Evolutionary conservation across 306 rosid species (phyloP).

Genomic region (Biancaea sappan): DNA sequence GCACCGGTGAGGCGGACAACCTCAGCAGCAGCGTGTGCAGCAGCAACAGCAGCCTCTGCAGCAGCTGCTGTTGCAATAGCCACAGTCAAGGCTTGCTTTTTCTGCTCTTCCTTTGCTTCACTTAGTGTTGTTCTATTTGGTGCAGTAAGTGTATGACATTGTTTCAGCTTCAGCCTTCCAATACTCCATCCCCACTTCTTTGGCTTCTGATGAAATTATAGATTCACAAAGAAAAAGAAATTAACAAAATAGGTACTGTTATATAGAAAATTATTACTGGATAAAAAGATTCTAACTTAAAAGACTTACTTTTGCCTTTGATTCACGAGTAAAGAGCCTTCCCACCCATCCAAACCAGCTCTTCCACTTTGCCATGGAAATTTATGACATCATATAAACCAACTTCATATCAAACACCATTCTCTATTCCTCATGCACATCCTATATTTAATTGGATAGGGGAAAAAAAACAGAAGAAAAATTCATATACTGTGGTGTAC

Average conservation of each 20-base stretch:
- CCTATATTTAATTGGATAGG: conserved; percentile 26
- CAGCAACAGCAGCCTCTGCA: conserved; percentile 87
- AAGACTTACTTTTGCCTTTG: conserved; percentile 52
- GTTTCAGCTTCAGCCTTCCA: conserved; percentile 54
- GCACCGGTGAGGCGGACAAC: conserved; percentile 68
- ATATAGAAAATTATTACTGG: neutral
- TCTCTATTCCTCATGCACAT: conserved; percentile 26
- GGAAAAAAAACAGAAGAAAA: conserved; percentile 22
- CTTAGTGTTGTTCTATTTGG: conserved; percentile 49
- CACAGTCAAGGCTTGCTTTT: conserved; percentile 74
- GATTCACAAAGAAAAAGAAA: neutral
- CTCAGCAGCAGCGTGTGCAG: conserved; percentile 88
- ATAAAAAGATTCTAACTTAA: neutral
- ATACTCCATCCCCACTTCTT: conserved; percentile 64
- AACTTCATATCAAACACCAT: conserved; percentile 30
- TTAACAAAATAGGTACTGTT: conserved; percentile 14
- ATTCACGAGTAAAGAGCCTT: conserved; percentile 53
- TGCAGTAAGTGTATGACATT: conserved; percentile 54
- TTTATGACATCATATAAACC: conserved; percentile 36
- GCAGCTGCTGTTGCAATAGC: conserved; percentile 88
- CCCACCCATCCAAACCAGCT: conserved; percentile 83
- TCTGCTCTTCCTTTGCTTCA: conserved; percentile 74
- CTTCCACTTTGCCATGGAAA: conserved; percentile 63
- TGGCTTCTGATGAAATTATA: conserved; percentile 48
- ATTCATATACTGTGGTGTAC: neutral